phyloP scores from a whole-genome alignment of 2,329 filamentous ascomycete genomes.

The Magnaporthiopsis poae region DNA sequence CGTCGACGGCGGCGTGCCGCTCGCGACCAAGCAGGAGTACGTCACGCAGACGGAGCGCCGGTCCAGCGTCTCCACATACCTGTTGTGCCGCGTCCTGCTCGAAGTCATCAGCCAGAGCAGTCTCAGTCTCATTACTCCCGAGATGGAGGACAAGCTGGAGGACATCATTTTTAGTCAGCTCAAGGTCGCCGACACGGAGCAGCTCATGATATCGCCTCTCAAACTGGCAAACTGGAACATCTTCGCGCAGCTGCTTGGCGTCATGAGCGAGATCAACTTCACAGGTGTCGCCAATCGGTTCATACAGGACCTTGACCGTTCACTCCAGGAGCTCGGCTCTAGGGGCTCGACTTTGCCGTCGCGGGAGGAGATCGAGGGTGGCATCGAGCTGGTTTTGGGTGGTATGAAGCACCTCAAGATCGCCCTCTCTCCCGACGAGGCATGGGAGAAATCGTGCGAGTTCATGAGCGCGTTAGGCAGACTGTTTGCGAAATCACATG shows the following conservation, averaged over 20 bases:
- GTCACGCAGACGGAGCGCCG: slow-evolving; percentile 75
- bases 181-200: slow-evolving; percentile 76
- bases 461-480: slow-evolving; percentile 74
- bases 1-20: slow-evolving; percentile 24
- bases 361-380: slow-evolving; percentile 63
- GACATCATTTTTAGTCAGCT: slow-evolving; percentile 95
- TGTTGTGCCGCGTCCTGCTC: slow-evolving; percentile 84
- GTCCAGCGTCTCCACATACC: slow-evolving; percentile 89
- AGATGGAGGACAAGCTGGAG: slow-evolving; percentile 90
- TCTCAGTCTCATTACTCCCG: slow-evolving; percentile 68
- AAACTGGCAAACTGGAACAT: slow-evolving; percentile 93
- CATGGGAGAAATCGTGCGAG: slow-evolving; percentile 80
- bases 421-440: slow-evolving; percentile 59
- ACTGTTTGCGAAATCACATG: slow-evolving; percentile 76
- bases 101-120: slow-evolving; percentile 89
- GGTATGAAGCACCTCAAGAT: slow-evolving; percentile 86
- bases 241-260: slow-evolving; percentile 84
- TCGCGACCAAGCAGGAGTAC: slow-evolving; percentile 54
- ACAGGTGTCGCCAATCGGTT: slow-evolving; percentile 73
- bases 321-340: slow-evolving; percentile 62
- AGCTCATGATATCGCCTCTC: slow-evolving; percentile 65
- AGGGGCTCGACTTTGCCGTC: slow-evolving; percentile 52
- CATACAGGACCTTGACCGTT: slow-evolving; percentile 66
- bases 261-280: slow-evolving; percentile 92
- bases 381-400: slow-evolving; percentile 75